Evolutionary conservation across 495 filamentous ascomycete species (phyloP), one percentile per base, ranked within the genome.

Genomic region (Lophiostoma macrostomum): DNA sequence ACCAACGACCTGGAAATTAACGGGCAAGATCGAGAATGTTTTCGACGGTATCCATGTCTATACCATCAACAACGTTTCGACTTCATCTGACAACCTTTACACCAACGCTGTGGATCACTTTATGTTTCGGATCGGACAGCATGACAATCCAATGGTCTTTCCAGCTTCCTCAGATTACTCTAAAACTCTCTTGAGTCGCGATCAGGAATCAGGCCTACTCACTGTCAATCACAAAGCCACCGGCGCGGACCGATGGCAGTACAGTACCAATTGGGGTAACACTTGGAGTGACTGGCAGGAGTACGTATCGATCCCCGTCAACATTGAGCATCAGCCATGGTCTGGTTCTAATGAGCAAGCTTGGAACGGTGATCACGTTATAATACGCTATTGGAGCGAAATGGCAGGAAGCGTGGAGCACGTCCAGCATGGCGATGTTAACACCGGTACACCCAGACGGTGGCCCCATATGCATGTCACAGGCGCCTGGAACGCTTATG

Each of bases 391-490:
- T 64, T 88, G 76, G 78, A 84, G 75, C 64, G 73, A 75, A 34
- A 69, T 80, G 16, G 74, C 81, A 14, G 85, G 82, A 1, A 86
- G 82, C 51, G 85, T 81, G 57, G 73, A 76, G 54, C 81, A 85
- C 53, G 62, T 80, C 3, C 83, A 86, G 62, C 77, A 84, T 56
- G 79, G 79, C 20, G 85, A 87, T 63, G 60, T 76, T 23, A 67
- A 56, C 22, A 76, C 70, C 55, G 34, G 45, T 5, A 45, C 52
- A 0, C 71, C 67, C 2, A 73, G 84, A 18, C 74, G 76, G 6
- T 83, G 80, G 52, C 84, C 84, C 5, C 82, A 87, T 65, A 65
- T 87, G 32, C 86, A 74, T 68, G 71, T 81, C 46, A 77, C 86
- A 32, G 84, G 84, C 0, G 73, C 78, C 0, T 87, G 77, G 67